Base-by-base conservation (phyloP, 73 alveolate species). In the Uronychia setigera region DNA sequence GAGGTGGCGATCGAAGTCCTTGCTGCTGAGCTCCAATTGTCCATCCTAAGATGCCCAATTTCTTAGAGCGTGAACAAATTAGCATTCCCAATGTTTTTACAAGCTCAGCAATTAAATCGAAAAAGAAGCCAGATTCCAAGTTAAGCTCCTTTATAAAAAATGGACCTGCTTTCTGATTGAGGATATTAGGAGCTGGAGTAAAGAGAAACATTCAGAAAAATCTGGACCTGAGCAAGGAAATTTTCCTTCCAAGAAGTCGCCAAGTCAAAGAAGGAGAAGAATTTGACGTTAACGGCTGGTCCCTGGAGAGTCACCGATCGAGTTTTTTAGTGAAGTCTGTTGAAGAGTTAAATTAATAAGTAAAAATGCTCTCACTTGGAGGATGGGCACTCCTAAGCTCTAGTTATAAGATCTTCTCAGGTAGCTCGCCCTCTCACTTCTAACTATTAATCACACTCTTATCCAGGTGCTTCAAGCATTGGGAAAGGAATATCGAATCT, bases 361-460 rank as follows among this genome's bases (percentile, higher is more conserved):
- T 28, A 29, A 82, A 60, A 29, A 82, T 82, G 89, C 60, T 82
- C 31, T 26, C 89, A 82, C n/a, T 82, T 1, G 89, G 89, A 1
- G 76, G 89, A 27, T 82, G 89, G 89, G 89, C 89, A n/a, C 60
- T 82, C 34, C 77, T 82, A 25, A 79, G 81, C 77, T 82, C 89
- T 31, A 31, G 83, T 34, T 82, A 82, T 34, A 60, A 82, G 29
- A 59, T 82, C 31, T 9, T 60, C 35, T 5, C 81, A 19, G 76
- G 89, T 82, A 82, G 19, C 19, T 67, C 79, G 79, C 79, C 32
- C 1, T 5, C 31, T 1, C 79, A 30, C 31, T 19, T 26, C 57
- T 27, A 0, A 27, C 31, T n/a, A n/a, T n/a, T n/a, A n/a, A n/a
- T n/a, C n/a, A n/a, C n/a, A n/a, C n/a, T n/a, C 46, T 35, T 29